phyloP scores from a whole-genome alignment of 805 yeast species.

The Sporopachydermia lactativora region DNA sequence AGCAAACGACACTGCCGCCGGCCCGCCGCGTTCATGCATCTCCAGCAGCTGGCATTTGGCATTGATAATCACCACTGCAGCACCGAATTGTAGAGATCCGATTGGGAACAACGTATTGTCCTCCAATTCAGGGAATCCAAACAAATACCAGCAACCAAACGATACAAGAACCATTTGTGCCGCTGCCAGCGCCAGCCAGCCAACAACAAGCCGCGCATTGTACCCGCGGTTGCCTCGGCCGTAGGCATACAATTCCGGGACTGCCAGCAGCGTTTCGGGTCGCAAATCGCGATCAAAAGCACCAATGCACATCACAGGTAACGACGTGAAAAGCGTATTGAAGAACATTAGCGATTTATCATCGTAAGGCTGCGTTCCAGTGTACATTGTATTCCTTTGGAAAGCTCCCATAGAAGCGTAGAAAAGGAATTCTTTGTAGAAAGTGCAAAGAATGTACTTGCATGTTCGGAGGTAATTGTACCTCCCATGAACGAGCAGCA shows the following conservation, averaged over 20 bases:
- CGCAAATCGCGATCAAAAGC: constrained; percentile 85
- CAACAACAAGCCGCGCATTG: constrained; percentile 50
- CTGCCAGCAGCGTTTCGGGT: constrained; percentile 79
- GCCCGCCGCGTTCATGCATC: constrained; percentile 40
- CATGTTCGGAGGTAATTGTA: constrained; percentile 89
- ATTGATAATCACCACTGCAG: constrained; percentile 58
- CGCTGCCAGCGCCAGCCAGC: constrained; percentile 72
- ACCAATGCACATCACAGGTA: constrained; percentile 88
- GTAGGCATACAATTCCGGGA: constrained; percentile 74
- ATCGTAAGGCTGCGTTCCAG: constrained; percentile 89
- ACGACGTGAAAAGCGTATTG: constrained; percentile 86
- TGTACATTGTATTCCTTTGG: constrained; percentile 75
- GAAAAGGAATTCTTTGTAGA: constrained; percentile 85
- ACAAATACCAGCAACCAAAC: constrained; percentile 49
- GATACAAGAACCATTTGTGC: constrained; percentile 57
- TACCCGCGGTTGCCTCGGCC: constrained; percentile 70
- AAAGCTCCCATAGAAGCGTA: constrained; percentile 79
- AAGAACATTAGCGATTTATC: constrained; percentile 96
- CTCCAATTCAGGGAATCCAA: constrained; percentile 49
- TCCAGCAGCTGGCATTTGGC: constrained; percentile 71
- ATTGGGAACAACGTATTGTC: constrained; percentile 76
- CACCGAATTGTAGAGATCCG: constrained; percentile 65
- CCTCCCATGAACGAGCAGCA: constrained; percentile 86
- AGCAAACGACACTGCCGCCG: constrained; percentile 51
- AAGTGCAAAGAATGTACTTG: constrained; percentile 84